A percentile compares a stretch with the other conserved stretches of the same genome.
These are phyloP conservation scores for Blastocrithidia nonstop DNA, from an alignment of 208 protist genomes.

Conservation along the genomic window DNA sequence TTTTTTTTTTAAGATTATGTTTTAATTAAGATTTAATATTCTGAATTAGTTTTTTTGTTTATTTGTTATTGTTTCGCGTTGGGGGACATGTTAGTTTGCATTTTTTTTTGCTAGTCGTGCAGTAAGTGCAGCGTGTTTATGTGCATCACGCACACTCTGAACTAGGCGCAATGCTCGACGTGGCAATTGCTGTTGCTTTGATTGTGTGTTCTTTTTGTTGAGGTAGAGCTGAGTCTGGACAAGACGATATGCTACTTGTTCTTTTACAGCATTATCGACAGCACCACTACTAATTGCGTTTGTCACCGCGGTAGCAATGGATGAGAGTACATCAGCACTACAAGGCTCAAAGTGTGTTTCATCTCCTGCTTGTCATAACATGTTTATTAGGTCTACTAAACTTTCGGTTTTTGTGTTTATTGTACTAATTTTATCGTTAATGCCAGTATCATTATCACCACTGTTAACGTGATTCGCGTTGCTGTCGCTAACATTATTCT, in stretches of 20 bases:
- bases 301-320: constrained; percentile 42
- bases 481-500: no score
- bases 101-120: constrained; percentile 13
- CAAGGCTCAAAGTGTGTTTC: constrained; percentile 24
- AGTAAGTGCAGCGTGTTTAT: constrained; percentile 27
- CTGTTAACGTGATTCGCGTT: no score
- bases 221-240: constrained; percentile 27
- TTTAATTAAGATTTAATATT: no score
- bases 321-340: constrained; percentile 68
- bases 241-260: constrained; percentile 27
- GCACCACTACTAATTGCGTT: constrained; percentile 10
- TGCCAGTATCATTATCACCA: no score
- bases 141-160: constrained; percentile 27
- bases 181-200: constrained; percentile 17
- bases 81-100: no score
- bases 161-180: constrained; percentile 64
- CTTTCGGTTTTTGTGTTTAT: no score
- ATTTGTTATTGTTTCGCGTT: no score
- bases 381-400: constrained; percentile 15
- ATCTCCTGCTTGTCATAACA: constrained; percentile 29
- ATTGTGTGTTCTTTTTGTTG: constrained; percentile 3
- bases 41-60: no score
- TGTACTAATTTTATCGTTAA: no score
- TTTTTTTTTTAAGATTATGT: no score
- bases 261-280: constrained; percentile 19